Conservation (phyloP, 805 yeast genomes). For the Nakazawaea pomicola region DNA sequence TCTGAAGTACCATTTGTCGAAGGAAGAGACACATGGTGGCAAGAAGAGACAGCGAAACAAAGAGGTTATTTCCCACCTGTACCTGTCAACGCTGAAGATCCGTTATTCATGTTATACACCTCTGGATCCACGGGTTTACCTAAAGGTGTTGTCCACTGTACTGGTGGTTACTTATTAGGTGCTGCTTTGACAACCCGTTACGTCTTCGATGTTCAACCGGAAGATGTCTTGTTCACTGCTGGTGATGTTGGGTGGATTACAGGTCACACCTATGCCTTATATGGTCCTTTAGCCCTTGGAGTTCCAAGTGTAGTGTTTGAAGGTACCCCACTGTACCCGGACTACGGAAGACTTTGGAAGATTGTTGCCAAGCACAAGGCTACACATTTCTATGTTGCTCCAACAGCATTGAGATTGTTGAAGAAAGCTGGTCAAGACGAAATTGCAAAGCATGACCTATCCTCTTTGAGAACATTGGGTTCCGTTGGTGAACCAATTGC, state of each 20-base stretch:
- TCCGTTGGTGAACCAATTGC: slow-evolving; percentile 99
- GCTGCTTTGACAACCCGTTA: slow-evolving; percentile 89
- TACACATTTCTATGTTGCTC: slow-evolving; percentile 96
- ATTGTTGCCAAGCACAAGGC: slow-evolving; percentile 88
- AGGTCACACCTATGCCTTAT: slow-evolving; percentile 93
- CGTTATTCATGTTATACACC: slow-evolving; percentile 90
- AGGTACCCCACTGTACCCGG: slow-evolving; percentile 97
- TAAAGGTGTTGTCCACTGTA: slow-evolving; percentile 93
- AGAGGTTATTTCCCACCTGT: slow-evolving; percentile 84
- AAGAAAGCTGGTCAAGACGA: slow-evolving; percentile 77
- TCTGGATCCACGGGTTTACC: slow-evolving; percentile 99
- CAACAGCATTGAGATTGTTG: slow-evolving; percentile 92
- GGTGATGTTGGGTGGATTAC: slow-evolving; percentile 99
- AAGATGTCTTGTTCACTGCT: slow-evolving; percentile 89
- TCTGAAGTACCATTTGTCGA: slow-evolving; percentile 65
- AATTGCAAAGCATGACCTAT: slow-evolving; percentile 75
- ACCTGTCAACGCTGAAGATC: slow-evolving; percentile 89
- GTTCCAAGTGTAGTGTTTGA: slow-evolving; percentile 91
- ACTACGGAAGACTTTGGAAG: slow-evolving; percentile 94
- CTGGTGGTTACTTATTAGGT: slow-evolving; percentile 92
- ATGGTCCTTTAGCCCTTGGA: slow-evolving; percentile 88
- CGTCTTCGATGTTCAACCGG: slow-evolving; percentile 87
- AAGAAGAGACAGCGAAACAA: slow-evolving; percentile 76
- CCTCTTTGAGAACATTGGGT: slow-evolving; percentile 87
- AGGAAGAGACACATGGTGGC: slow-evolving; percentile 95